Conservation (phyloP, 1,284 basidiomycete species). For the Trametes polyzona region DNA sequence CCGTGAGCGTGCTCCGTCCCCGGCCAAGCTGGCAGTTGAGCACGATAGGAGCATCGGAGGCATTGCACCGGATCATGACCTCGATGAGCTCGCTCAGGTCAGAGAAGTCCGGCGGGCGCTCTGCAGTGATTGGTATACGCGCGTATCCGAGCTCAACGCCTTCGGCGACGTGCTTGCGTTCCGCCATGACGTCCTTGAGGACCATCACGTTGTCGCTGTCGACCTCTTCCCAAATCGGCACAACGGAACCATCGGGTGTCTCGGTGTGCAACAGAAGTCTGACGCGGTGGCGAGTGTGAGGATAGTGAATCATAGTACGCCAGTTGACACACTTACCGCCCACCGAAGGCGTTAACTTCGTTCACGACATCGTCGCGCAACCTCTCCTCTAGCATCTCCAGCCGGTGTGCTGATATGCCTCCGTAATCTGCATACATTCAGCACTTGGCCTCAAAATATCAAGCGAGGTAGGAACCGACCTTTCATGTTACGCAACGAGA, state of each 20-base stretch:
- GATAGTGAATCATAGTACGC: neutral
- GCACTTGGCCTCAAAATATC: neutral
- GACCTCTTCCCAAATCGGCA: slow-evolving; percentile 96
- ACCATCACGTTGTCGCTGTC: slow-evolving; percentile 79
- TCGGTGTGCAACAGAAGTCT: slow-evolving; percentile 92
- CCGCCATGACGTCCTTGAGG: slow-evolving; percentile 89
- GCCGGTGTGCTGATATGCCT: slow-evolving; percentile 85
- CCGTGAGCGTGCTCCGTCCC: slow-evolving; percentile 91
- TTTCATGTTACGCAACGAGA: slow-evolving; percentile 87
- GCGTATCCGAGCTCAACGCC: slow-evolving; percentile 76
- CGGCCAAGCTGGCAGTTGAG: slow-evolving; percentile 97
- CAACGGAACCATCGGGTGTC: slow-evolving; percentile 84
- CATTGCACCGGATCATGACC: slow-evolving; percentile 77
- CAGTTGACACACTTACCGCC: slow-evolving; percentile 52
- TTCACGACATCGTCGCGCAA: slow-evolving; percentile 88
- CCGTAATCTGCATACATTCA: slow-evolving; percentile 70
- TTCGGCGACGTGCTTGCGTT: slow-evolving; percentile 46
- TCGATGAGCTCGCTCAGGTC: slow-evolving; percentile 81
- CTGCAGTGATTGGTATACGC: slow-evolving; percentile 91
- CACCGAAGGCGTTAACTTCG: slow-evolving; percentile 85
- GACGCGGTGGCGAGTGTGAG: neutral
- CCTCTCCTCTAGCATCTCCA: slow-evolving; percentile 91
- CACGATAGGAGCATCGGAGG: slow-evolving; percentile 81
- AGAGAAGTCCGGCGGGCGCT: slow-evolving; percentile 70
- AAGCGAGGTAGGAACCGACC: slow-evolving; percentile 43